Evolutionary conservation across 2,329 filamentous ascomycete genomes (phyloP), one percentile per base, ranked within the genome.

Genomic region (Botrytis cinerea): DNA sequence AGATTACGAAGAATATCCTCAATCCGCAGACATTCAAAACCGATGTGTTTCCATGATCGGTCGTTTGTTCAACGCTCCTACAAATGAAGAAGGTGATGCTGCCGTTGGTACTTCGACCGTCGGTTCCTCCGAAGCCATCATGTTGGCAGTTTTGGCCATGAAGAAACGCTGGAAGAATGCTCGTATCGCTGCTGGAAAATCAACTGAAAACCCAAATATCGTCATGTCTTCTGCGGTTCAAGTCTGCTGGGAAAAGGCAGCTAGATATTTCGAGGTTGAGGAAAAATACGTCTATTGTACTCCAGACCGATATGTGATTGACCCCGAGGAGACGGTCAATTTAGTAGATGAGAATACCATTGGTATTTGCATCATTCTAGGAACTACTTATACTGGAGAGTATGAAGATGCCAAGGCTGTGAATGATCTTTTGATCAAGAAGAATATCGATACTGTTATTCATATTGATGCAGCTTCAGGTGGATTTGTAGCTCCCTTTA

Each of bases 171-270:
- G 95, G 95, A 91, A 93, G 85, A 94, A 96, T 83, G 91, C 91
- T 84, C 91, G 94, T 78, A 89, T 92, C 81, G 94, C 92, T 7
- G 93, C 89, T 78, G 95, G 94, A 75, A 96, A 97, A 85, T 88
- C 94, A 72, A 88, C 83, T 75, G 93, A 94, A 75, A 88, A 88
- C 62, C 95, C 95, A 72, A 98, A 98, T 84, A 91, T 98, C 75
- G 85, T 98, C 86, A 98, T 98, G 95, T 96, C 93, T 79, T 94
- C 93, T 40, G 95, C 95, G 46, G 95, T 98, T 2, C 95, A 98
- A 84, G 95, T 98, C 59, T 97, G 94, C 87, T 98, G 95, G 95
- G 94, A 98, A 83, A 98, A 98, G 86, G 91, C 92, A 0, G 90
- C 92, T 7, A 88, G 94, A 70, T 97, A 97, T 85, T 96, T 97